Percentiles rank a stretch among this genome's conserved stretches.
Conservation (phyloP, 2,329 filamentous ascomycete species). For the Sclerotinia subarctica region DNA sequence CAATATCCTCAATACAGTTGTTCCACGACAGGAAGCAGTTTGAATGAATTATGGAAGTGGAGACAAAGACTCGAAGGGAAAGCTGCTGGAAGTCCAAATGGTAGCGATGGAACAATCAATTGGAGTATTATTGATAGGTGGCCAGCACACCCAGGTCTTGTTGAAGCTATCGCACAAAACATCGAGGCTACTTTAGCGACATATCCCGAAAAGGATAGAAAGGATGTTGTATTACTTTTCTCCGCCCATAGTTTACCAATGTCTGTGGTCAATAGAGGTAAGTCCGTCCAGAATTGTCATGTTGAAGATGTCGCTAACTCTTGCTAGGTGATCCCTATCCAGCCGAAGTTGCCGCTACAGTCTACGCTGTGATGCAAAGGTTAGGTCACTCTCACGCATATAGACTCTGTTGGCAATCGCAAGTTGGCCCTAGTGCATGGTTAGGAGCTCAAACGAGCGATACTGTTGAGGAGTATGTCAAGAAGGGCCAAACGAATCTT, state of each 20-base stretch:
- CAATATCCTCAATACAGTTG: conserved; percentile 99
- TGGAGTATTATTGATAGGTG: conserved; percentile 99
- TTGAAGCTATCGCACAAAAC: conserved; percentile 89
- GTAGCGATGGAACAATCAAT: conserved; percentile 67
- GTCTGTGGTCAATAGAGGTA: conserved; percentile 91
- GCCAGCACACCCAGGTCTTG: conserved; percentile 85
- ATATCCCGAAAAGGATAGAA: conserved; percentile 77
- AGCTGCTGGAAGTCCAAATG: conserved; percentile 41
- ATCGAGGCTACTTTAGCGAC: conserved; percentile 81
- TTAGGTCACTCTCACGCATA: conserved; percentile 87
- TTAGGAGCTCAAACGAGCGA: conserved; percentile 88
- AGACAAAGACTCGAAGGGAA: conserved; percentile 82
- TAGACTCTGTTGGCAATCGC: conserved; percentile 94
- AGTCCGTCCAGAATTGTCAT: conserved; percentile 27
- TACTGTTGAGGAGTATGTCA: conserved; percentile 84
- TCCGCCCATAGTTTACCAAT: conserved; percentile 96
- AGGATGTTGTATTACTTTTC: conserved; percentile 82
- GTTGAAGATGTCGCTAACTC: conserved; percentile 22
- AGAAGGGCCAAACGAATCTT: conserved; percentile 87
- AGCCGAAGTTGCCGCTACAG: conserved; percentile 90
- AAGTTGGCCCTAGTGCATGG: conserved; percentile 94
- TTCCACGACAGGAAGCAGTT: conserved; percentile 90
- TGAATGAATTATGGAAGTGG: conserved; percentile 99
- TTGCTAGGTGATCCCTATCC: conserved; percentile 81
- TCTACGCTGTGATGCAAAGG: conserved; percentile 93